A percentile compares a stretch with the other conserved stretches of the same genome.
phyloP scores from a whole-genome alignment of 371 early-diverging fungal species.

The Mortierella sp. region DNA sequence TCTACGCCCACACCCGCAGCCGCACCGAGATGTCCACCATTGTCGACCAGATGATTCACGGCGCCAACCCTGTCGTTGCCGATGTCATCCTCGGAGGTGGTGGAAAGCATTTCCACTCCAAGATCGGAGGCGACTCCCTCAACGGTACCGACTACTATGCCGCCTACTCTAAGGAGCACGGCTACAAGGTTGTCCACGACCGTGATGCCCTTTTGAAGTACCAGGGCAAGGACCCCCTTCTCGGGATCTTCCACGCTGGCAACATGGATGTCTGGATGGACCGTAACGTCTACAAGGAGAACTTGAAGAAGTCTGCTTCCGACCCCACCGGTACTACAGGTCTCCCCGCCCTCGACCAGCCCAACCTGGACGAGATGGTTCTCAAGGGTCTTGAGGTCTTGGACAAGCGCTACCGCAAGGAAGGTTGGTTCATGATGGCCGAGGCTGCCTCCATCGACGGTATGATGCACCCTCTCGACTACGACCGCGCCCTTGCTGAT shows the following conservation, averaged over 20 bases:
- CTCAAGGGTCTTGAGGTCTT: conserved; percentile 72
- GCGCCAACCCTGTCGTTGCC: conserved; percentile 69
- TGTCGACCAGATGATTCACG: conserved; percentile 75
- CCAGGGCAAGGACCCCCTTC: conserved; percentile 67
- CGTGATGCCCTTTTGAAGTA: conserved; percentile 67
- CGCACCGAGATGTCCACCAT: conserved; percentile 69
- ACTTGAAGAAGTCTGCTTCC: conserved; percentile 64
- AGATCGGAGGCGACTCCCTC: conserved; percentile 63
- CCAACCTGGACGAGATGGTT: conserved; percentile 80
- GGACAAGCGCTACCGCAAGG: conserved; percentile 74
- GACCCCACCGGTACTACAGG: conserved; percentile 68
- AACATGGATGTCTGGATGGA: conserved; percentile 83
- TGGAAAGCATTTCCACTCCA: conserved; percentile 69
- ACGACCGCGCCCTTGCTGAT: conserved; percentile 79
- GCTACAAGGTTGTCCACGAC: conserved; percentile 74
- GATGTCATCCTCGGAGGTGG: conserved; percentile 83
- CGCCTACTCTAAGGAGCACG: conserved; percentile 62
- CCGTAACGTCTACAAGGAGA: conserved; percentile 72
- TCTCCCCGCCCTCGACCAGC: conserved; percentile 73
- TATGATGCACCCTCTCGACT: conserved; percentile 81
- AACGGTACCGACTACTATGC: conserved; percentile 73
- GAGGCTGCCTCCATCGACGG: conserved; percentile 86
- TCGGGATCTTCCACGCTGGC: conserved; percentile 77
- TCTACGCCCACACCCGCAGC: conserved; percentile 74
- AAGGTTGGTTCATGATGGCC: conserved; percentile 83